phyloP scores from a whole-genome alignment of 257 asterid species.

The Solanum dulcamara region DNA sequence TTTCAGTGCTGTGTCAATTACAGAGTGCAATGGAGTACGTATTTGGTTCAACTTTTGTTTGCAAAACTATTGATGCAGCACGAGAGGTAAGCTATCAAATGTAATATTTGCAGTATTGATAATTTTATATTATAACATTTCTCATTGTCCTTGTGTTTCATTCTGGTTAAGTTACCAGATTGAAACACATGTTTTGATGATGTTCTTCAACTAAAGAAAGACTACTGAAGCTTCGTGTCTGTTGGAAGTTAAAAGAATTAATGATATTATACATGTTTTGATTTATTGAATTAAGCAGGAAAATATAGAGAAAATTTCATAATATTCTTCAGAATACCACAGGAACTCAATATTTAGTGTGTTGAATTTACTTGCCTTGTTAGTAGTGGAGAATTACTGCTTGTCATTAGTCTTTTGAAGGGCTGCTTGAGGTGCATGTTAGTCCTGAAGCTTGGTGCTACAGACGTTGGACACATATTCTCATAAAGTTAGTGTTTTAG shows the following conservation, averaged over 20 bases:
- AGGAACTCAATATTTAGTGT: not conserved
- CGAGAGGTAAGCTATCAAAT: constrained; percentile 45
- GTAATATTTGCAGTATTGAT: not conserved
- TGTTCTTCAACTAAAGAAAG: not conserved
- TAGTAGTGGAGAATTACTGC: not conserved
- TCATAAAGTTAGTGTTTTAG: not conserved
- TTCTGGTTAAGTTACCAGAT: not conserved
- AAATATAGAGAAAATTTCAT: not conserved
- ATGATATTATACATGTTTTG: not conserved
- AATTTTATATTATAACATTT: not conserved
- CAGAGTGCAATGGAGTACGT: constrained; percentile 95
- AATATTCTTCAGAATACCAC: not conserved
- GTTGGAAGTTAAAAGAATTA: not conserved
- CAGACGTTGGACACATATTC: not conserved
- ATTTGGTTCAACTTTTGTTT: constrained; percentile 94
- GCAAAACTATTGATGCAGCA: constrained; percentile 81
- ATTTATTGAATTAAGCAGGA: not conserved
- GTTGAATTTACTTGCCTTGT: not conserved
- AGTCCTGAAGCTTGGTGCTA: not conserved
- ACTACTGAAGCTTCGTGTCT: not conserved
- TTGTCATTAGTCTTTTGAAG: not conserved
- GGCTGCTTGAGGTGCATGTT: not conserved
- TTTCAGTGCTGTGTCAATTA: constrained; percentile 16
- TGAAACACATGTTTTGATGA: no score
- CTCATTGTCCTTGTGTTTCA: not conserved